Percentiles rank a stretch among this genome's conserved stretches.
These are phyloP conservation scores for Rutstroemia sydowiana DNA, from an alignment of 2,329 filamentous ascomycete species.

Conservation along the genomic window DNA sequence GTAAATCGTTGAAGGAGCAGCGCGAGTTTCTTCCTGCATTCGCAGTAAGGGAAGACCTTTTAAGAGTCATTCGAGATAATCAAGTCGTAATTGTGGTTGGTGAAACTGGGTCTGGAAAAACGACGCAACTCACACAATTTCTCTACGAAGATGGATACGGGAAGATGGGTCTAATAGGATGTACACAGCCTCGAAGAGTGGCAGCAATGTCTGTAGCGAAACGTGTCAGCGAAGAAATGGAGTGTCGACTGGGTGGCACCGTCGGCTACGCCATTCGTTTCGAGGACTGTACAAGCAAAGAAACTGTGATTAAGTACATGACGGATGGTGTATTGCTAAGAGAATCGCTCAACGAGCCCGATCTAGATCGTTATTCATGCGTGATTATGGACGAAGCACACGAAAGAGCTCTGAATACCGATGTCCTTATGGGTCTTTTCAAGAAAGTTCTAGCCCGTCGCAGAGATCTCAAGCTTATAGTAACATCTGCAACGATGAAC, in stretches of 20 bases:
- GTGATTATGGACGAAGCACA: conserved; percentile 99
- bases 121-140: conserved; percentile 94
- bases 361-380: conserved; percentile 92
- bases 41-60: conserved; percentile 85
- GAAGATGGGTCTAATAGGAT: conserved; percentile 82
- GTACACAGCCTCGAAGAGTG: conserved; percentile 91
- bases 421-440: conserved; percentile 94
- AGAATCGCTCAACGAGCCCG: conserved; percentile 86
- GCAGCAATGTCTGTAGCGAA: conserved; percentile 99
- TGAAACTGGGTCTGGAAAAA: conserved; percentile 96
- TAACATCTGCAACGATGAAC: conserved; percentile 98
- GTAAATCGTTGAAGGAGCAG: conserved; percentile 83
- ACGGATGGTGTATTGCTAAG: conserved; percentile 91
- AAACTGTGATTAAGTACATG: conserved; percentile 98
- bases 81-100: conserved; percentile 96
- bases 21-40: conserved; percentile 91
- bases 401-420: conserved; percentile 91
- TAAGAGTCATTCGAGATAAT: conserved; percentile 90
- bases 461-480: conserved; percentile 89
- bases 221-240: conserved; percentile 97
- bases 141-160: conserved; percentile 93
- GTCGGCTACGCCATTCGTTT: conserved; percentile 98
- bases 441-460: conserved; percentile 91
- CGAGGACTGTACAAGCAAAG: conserved; percentile 93
- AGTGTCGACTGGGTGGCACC: conserved; percentile 75